phyloP scores from a whole-genome alignment of 805 yeast genomes.

The baker's yeast (Saccharomyces cerevisiae) region DNA sequence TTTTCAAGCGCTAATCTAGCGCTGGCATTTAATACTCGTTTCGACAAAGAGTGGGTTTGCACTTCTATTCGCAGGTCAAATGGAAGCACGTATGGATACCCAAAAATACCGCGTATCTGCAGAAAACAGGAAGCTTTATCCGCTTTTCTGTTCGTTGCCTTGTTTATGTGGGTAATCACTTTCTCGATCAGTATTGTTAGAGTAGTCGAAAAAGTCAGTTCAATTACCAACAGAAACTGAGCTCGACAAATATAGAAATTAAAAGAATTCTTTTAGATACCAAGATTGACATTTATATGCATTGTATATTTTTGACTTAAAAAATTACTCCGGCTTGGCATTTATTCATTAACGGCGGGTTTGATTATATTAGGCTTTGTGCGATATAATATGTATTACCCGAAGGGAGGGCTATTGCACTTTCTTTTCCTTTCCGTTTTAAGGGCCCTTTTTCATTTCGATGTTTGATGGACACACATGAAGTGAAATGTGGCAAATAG shows the following conservation, averaged over 20 bases:
- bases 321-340: neutral
- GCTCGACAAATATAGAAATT: neutral
- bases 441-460: neutral
- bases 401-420: neutral
- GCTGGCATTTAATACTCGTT: constrained; percentile 74
- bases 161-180: constrained; percentile 77
- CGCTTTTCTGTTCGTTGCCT: constrained; percentile 64
- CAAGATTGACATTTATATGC: neutral
- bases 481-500: neutral
- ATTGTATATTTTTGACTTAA: neutral
- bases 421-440: neutral
- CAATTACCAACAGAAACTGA: constrained; percentile 16
- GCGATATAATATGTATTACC: neutral
- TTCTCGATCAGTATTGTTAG: constrained; percentile 77
- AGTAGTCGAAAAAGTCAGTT: constrained; percentile 59
- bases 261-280: neutral
- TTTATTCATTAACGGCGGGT: neutral
- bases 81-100: constrained; percentile 11
- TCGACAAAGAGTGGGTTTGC: constrained; percentile 79
- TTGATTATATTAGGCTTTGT: neutral
- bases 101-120: constrained; percentile 51
- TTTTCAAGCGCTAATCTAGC: constrained; percentile 84
- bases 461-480: neutral
- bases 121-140: constrained; percentile 70
- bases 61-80: constrained; percentile 8